Evolutionary conservation across 345 rosid species (phyloP).

Genomic region (Corymbia maculata): DNA sequence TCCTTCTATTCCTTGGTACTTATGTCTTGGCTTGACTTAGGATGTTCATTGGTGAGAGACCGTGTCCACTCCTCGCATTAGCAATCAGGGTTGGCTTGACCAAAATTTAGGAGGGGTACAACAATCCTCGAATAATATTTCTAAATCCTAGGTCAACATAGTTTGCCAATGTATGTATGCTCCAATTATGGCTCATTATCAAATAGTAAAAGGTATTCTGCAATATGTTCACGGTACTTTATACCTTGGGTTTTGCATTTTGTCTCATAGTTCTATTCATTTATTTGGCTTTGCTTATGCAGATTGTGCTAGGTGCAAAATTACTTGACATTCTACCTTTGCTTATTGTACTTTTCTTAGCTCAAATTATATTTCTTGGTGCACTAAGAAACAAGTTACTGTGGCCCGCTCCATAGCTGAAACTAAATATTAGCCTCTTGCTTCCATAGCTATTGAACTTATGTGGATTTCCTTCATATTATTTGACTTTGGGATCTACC

Average conservation of each 20-base stretch:
- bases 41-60: too few species aligned
- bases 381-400: background rate
- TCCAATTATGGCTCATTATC: background rate
- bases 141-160: background rate
- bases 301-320: background rate
- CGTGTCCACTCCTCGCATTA: too few species aligned
- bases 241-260: background rate
- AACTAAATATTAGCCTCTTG: background rate
- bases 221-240: background rate
- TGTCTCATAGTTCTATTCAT: background rate
- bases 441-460: background rate
- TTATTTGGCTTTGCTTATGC: background rate
- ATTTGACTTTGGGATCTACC: background rate
- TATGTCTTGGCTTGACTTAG: too few species aligned
- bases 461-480: background rate
- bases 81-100: too few species aligned
- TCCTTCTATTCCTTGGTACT: too few species aligned
- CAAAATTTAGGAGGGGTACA: too few species aligned
- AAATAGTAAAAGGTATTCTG: background rate
- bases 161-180: background rate
- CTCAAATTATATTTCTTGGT: background rate
- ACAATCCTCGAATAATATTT: too few species aligned
- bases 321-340: fast-evolving
- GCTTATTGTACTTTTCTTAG: background rate
- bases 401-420: background rate